Evolutionary conservation across 441 rosid species (phyloP), one percentile per base, ranked within the genome.

Genomic region (Eruca vesicaria): DNA sequence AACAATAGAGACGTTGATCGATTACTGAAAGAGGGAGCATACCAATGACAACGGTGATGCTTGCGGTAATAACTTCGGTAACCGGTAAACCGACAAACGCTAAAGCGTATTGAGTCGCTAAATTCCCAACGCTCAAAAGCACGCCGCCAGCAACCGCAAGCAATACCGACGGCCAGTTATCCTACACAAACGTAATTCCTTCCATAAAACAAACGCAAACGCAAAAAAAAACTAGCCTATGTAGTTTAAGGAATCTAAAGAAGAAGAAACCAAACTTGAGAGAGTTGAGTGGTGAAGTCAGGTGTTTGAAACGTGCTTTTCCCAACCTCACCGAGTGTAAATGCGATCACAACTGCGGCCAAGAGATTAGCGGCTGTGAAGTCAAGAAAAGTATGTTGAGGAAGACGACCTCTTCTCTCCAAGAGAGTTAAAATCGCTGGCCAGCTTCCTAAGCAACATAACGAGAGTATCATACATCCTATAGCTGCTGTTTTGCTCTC

Each of bases 401-500:
- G 96, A 71, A 91, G 98, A 66, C 97, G 93, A 3, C 97, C 99
- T 14, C 90, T 80, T 78, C 98, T 81, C 78, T 95, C 99, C 9
- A 89, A 79, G 0, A 87, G 87, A 52, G 96, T 86, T 71, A 95
- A 23, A 74, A 95, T n/a, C 18, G 97, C 98, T 55, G 97, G 97
- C 98, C 99, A 95, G 36, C 92, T 92, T 7, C 99, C 98, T 38
- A 95, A 72, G 70, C 84, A 87, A 72, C 87, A 76, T 36, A 94
- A 79, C 3, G 96, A 80, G 7, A 92, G 82, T 59, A 94, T 77
- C 98, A 95, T 95, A 63, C 99, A 92, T 38, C 69, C 85, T 71
- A 95, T 87, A 65, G 99, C 98, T 56, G 90, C 96, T 71, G 76
- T 88, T 87, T 91, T 92, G 89, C 92, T 92, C 83, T 89, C 94